Base-by-base conservation (phyloP, 2,329 filamentous ascomycete species). In the Plenodomus lindquistii region DNA sequence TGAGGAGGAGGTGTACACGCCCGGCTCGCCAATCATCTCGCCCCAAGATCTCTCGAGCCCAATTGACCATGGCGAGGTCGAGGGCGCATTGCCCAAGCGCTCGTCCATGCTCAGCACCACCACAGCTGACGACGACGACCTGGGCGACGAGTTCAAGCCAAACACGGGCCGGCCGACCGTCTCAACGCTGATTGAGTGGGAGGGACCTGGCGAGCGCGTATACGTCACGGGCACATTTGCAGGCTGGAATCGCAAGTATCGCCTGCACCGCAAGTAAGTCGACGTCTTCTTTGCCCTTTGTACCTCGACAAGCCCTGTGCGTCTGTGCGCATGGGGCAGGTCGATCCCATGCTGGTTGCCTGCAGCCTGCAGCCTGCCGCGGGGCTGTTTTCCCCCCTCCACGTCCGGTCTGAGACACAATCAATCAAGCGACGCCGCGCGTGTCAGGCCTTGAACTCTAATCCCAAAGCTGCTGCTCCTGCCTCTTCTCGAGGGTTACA, bases 141-240 rank as follows among this genome's bases (percentile, higher is more conserved):
- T 67, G 19, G 66, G 55, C 16, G 88, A 94, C 62, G 90, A 91
- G 67, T 81, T 93, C 66, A 82, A 86, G 49, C 71, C 75, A 17
- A 84, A 89, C 27, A 58, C 58, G 2, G 86, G 89, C 63, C 83
- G 86, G 54, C 87, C 88, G 34, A 89, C 89, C 7, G 89, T 97
- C 36, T 89, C 91, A 2, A 96, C 90, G 1, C 78, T 83, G 48
- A 85, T 99, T 49, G 89, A 95, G 73, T 99, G 94, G 94, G 83
- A 82, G 57, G 82, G 84, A 8, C 85, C 85, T 43, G 92, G 89
- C 49, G 89, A 96, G 48, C 95, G 92, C 73, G 85, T 97, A 56
- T 99, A 96, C 71, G 91, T 99, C 38, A 99, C 94, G 0, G 93
- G 93, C 57, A 97, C 94, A 17, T 97, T 97, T 69, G 95, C 96